These are phyloP conservation scores for Phytomonas serpens DNA, from an alignment of 208 protist genomes.

Conservation along the genomic window DNA sequence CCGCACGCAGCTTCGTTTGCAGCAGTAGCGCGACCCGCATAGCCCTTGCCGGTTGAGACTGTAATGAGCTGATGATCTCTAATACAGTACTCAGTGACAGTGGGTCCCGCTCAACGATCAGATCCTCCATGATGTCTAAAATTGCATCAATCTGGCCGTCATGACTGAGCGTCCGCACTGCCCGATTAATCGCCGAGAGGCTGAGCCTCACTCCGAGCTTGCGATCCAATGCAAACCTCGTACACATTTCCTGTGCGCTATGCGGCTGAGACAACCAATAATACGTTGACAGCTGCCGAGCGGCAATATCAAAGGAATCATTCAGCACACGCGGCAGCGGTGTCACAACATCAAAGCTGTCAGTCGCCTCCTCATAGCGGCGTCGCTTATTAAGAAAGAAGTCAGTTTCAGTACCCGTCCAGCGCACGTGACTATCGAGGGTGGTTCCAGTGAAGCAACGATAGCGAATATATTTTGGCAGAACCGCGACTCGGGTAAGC, in stretches of 20 bases:
- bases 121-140: slow-evolving; percentile 44
- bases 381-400: slow-evolving; percentile 10
- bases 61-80: slow-evolving; percentile 24
- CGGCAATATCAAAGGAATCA: slow-evolving; percentile 45
- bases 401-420: slow-evolving; percentile 18
- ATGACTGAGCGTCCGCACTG: slow-evolving; percentile 28
- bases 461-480: slow-evolving; percentile 22
- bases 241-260: slow-evolving; percentile 36
- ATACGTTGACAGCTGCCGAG: slow-evolving; percentile 50
- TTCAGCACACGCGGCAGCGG: slow-evolving; percentile 26
- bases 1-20: slow-evolving; percentile 9
- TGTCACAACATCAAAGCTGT: slow-evolving; percentile 15
- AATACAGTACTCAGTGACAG: slow-evolving; percentile 32
- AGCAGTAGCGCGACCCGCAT: slow-evolving; percentile 30
- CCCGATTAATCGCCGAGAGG: slow-evolving; percentile 38
- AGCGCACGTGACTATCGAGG: slow-evolving; percentile 15
- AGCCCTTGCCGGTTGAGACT: slow-evolving; percentile 21
- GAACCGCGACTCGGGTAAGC: slow-evolving; percentile 15
- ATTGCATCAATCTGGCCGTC: slow-evolving; percentile 24
- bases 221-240: slow-evolving; percentile 57
- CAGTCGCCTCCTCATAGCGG: slow-evolving; percentile 13
- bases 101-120: slow-evolving; percentile 23
- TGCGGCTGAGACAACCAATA: slow-evolving; percentile 46
- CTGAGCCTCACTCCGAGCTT: slow-evolving; percentile 40
- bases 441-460: slow-evolving; percentile 18